A percentile compares a stretch with the other conserved stretches of the same genome.
phyloP scores from a whole-genome alignment of 2,329 filamentous ascomycete species.

The Exophiala mesophila region DNA sequence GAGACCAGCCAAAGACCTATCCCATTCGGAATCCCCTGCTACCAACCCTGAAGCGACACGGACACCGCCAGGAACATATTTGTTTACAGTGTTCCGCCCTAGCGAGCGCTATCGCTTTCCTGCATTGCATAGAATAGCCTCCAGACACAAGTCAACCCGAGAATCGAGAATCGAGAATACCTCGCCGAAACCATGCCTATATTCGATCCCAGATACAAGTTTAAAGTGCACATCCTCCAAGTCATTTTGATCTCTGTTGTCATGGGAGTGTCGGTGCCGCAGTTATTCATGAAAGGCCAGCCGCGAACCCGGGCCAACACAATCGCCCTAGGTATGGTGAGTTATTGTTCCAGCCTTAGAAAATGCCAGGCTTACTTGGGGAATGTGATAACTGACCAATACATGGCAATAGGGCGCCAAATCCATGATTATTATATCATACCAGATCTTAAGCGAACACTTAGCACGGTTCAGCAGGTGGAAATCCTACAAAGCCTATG shows the following conservation, averaged over 20 bases:
- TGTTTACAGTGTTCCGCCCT: too few relatives aligned
- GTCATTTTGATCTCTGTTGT: slow-evolving; percentile 7
- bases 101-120: too few relatives aligned
- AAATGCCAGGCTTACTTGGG: too few relatives aligned
- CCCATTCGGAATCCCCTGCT: too few relatives aligned
- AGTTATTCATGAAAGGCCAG: slow-evolving; percentile 8
- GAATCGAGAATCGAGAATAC: too few relatives aligned
- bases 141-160: too few relatives aligned
- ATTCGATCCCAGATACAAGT: slow-evolving; percentile 7
- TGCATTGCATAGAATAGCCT: too few relatives aligned
- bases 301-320: slow-evolving; percentile 10
- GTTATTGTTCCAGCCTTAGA: too few relatives aligned
- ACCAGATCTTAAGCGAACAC: slow-evolving; percentile 10
- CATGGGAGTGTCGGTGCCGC: slow-evolving; percentile 5
- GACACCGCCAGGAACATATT: too few relatives aligned
- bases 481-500: slow-evolving; percentile 4
- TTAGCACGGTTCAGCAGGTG: slow-evolving; percentile 1
- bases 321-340: slow-evolving; percentile 10
- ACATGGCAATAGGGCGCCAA: slow-evolving; percentile 8
- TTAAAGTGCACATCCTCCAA: slow-evolving; percentile 11
- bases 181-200: slow-evolving; percentile 9
- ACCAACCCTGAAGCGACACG: too few relatives aligned
- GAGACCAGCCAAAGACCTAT: too few relatives aligned
- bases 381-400: too few relatives aligned
- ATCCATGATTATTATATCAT: slow-evolving; percentile 10